These are phyloP conservation scores for Epichloe coenophiala DNA, from an alignment of 2,329 filamentous ascomycete species.

Conservation along the genomic window DNA sequence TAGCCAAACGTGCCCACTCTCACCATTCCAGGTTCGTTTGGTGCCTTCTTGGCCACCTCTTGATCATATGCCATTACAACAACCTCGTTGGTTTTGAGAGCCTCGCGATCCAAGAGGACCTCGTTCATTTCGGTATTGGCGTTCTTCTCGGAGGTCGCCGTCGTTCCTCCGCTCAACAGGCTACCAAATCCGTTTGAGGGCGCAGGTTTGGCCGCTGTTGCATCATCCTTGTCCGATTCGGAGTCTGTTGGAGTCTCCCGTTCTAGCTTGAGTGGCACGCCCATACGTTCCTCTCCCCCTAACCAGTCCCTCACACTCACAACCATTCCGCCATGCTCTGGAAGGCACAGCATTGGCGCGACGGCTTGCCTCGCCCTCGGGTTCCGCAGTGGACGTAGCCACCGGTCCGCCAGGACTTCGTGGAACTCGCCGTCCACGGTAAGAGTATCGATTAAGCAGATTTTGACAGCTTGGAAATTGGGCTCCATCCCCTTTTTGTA, in stretches of 20 bases:
- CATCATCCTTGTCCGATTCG: conserved; percentile 36
- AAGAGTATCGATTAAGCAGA: conserved; percentile 90
- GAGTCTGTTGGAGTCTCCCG: conserved; percentile 38
- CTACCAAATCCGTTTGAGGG: conserved; percentile 62
- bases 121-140: conserved; percentile 71
- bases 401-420: conserved; percentile 86
- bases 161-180: conserved; percentile 62
- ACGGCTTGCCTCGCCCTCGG: conserved; percentile 78
- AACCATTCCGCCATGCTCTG: conserved; percentile 96
- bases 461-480: conserved; percentile 85
- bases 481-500: conserved; percentile 96
- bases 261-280: conserved; percentile 66
- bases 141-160: conserved; percentile 52
- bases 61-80: conserved; percentile 87
- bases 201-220: conserved; percentile 39
- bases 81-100: conserved; percentile 92
- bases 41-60: conserved; percentile 68
- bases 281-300: conserved; percentile 97
- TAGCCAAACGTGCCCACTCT: conserved; percentile 92
- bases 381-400: conserved; percentile 85
- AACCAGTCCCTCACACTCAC: conserved; percentile 93
- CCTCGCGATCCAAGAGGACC: conserved; percentile 86
- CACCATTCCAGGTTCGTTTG: conserved; percentile 67
- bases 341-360: conserved; percentile 91
- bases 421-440: conserved; percentile 95